Conservation (phyloP, 73 alveolate species). For the Blepharisma japonicum region DNA sequence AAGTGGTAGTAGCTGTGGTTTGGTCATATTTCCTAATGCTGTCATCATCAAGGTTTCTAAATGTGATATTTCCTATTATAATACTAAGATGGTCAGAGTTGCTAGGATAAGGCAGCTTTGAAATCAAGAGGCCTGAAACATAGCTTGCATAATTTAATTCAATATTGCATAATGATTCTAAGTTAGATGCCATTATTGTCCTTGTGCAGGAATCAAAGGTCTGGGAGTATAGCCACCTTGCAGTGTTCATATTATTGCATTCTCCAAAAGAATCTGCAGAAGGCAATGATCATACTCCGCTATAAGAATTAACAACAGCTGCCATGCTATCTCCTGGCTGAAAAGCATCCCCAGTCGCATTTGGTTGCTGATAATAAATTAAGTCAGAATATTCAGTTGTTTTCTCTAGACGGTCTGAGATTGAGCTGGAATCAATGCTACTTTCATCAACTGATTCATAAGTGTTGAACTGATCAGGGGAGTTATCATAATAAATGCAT, state of each 20-base stretch:
- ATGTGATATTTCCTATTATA: not conserved
- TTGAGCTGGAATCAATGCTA: not conserved
- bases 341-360: not conserved
- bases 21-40: not conserved
- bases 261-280: not conserved
- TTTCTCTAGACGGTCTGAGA: not conserved
- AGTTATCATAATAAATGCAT: conserved; percentile 1
- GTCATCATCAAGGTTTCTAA: not conserved
- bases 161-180: not conserved
- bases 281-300: not conserved
- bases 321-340: not conserved
- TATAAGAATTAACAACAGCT: not conserved
- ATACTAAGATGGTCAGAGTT: not conserved
- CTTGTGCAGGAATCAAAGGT: not conserved
- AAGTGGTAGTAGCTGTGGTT: not conserved
- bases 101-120: not conserved
- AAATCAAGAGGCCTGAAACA: not conserved
- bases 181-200: not conserved
- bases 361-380: not conserved
- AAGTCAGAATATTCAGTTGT: too few species aligned
- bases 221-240: too few species aligned
- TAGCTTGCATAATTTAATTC: not conserved
- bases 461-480: conserved; percentile 14
- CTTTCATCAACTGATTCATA: not conserved
- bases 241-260: not conserved